A percentile compares a stretch with the other conserved stretches of the same genome.
phyloP scores from a whole-genome alignment of 1,284 basidiomycete genomes.

The Rugosomyces carneus region DNA sequence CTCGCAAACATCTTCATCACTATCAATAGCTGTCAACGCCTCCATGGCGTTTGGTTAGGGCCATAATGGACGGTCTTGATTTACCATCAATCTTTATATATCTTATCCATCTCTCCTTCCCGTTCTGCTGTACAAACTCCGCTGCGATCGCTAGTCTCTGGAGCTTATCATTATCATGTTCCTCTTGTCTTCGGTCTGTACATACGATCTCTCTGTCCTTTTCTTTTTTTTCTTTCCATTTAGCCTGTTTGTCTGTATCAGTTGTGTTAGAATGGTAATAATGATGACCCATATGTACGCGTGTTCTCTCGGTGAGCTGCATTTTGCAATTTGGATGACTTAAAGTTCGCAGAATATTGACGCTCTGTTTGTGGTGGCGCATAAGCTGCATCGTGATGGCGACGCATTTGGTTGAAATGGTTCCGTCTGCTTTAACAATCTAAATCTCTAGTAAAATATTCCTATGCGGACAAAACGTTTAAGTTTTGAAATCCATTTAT shows the following conservation, averaged over 20 bases:
- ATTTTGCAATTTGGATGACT: too few species aligned
- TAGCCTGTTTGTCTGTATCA: background rate
- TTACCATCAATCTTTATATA: too few species aligned
- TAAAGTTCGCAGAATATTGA: too few species aligned
- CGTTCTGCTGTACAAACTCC: background rate
- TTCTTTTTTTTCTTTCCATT: background rate
- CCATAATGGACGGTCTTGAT: conserved; percentile 17
- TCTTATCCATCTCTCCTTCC: background rate
- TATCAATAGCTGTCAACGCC: conserved; percentile 15
- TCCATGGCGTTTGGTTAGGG: conserved; percentile 9
- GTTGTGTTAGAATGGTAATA: background rate
- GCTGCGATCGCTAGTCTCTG: background rate
- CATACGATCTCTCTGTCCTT: too few species aligned
- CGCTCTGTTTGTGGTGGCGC: too few species aligned
- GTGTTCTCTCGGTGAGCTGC: background rate
- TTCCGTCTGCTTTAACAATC: too few species aligned
- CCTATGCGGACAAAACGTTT: too few species aligned
- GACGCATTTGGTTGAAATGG: too few species aligned
- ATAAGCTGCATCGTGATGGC: too few species aligned
- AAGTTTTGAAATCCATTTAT: too few species aligned
- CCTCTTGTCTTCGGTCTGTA: background rate
- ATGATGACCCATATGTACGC: background rate
- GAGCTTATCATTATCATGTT: background rate
- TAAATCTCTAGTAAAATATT: too few species aligned
- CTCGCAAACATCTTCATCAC: conserved; percentile 14